Conservation (phyloP, 2,329 filamentous ascomycete genomes). For the Plenodomus biglobosus region DNA sequence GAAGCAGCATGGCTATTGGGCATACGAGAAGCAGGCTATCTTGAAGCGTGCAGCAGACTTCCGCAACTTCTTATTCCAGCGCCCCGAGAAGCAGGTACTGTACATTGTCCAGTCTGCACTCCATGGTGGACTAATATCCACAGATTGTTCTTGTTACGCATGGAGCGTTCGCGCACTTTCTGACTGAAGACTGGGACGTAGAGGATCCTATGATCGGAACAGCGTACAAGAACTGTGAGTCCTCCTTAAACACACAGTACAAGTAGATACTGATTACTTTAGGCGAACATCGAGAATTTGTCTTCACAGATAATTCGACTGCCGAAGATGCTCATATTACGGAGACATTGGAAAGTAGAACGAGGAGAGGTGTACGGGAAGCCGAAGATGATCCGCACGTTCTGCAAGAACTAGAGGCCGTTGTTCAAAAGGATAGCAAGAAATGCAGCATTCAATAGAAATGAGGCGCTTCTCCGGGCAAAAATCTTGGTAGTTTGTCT, state of each 20-base stretch:
- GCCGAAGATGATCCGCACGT: slow-evolving; percentile 34
- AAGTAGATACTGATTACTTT: neutral
- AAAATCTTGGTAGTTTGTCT: neutral
- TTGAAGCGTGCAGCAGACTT: slow-evolving; percentile 32
- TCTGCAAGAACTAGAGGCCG: slow-evolving; percentile 28
- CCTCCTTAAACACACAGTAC: neutral
- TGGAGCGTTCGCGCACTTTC: slow-evolving; percentile 79
- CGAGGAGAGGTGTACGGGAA: slow-evolving; percentile 16
- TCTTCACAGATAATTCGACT: slow-evolving; percentile 30
- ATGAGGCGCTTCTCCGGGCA: neutral
- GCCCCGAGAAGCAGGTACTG: slow-evolving; percentile 31
- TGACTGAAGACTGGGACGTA: slow-evolving; percentile 73
- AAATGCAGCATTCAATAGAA: neutral
- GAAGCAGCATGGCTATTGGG: slow-evolving; percentile 37
- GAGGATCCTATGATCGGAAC: slow-evolving; percentile 33
- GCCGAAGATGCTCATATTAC: slow-evolving; percentile 31
- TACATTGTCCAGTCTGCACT: neutral
- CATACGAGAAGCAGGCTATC: slow-evolving; percentile 32
- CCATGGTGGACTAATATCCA: neutral
- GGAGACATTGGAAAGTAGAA: slow-evolving; percentile 28
- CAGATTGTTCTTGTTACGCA: slow-evolving; percentile 79
- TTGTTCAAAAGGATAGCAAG: slow-evolving; percentile 6
- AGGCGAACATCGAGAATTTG: slow-evolving; percentile 38
- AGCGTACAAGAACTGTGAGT: slow-evolving; percentile 38
- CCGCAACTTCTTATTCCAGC: slow-evolving; percentile 30